These are phyloP conservation scores for Dysphania ambrosioides DNA, from an alignment of 148 eudicot species.

Conservation along the genomic window DNA sequence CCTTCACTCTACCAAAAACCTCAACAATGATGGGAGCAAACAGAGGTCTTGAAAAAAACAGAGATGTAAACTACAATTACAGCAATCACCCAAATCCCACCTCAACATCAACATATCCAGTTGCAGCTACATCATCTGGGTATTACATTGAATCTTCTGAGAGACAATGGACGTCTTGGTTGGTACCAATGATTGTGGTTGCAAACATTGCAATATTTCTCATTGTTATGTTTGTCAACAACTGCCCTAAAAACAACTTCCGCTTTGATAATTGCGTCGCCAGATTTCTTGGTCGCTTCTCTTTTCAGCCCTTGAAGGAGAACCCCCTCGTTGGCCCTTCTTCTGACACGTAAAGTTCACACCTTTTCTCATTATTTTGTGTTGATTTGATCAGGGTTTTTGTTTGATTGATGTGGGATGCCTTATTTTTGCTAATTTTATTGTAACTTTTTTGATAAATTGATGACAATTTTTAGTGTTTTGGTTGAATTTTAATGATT, in stretches of 20 bases:
- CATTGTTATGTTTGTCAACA: slow-evolving; percentile 64
- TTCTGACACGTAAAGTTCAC: slow-evolving; percentile 48
- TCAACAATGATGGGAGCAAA: too few relatives aligned
- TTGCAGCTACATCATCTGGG: not conserved
- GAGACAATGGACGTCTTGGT: slow-evolving; percentile 83
- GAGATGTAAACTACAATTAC: slow-evolving; percentile 26
- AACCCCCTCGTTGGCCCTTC: slow-evolving; percentile 91
- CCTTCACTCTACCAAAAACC: too few relatives aligned
- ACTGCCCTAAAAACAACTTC: slow-evolving; percentile 65
- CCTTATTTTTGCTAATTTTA: too few relatives aligned
- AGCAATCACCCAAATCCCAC: slow-evolving; percentile 14
- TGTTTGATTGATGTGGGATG: too few relatives aligned
- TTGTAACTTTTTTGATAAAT: too few relatives aligned
- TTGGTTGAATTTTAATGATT: not conserved
- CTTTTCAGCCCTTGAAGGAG: slow-evolving; percentile 69
- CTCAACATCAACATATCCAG: slow-evolving; percentile 3
- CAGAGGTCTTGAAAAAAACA: slow-evolving; percentile 57
- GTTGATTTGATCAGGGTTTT: too few relatives aligned
- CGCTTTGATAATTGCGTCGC: slow-evolving; percentile 54
- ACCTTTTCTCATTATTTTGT: too few relatives aligned
- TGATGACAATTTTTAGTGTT: too few relatives aligned
- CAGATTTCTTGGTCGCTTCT: slow-evolving; percentile 49
- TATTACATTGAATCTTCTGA: slow-evolving; percentile 38
- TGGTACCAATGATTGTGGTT: slow-evolving; percentile 79
- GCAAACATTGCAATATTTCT: slow-evolving; percentile 71